Conservation (phyloP, 495 filamentous ascomycete species). For the Aspergillus hancockii region DNA sequence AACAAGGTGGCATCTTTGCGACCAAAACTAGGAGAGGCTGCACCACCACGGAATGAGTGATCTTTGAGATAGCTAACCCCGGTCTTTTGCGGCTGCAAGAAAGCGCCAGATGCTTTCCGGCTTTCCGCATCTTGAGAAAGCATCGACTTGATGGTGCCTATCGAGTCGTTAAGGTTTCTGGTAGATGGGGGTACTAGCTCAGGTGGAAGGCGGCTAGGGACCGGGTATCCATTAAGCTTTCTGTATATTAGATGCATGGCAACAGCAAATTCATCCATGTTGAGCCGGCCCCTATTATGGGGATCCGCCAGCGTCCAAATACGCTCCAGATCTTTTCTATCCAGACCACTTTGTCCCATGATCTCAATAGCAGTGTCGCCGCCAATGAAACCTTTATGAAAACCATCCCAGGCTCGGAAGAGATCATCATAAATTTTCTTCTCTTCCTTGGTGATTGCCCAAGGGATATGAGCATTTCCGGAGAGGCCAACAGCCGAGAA, state of each 20-base stretch:
- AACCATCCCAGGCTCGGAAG: slow-evolving; percentile 96
- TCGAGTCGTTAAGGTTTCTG: slow-evolving; percentile 87
- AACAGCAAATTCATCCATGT: slow-evolving; percentile 98
- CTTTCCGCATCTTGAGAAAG: slow-evolving; percentile 87
- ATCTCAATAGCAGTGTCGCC: slow-evolving; percentile 97
- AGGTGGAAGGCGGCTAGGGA: slow-evolving; percentile 86
- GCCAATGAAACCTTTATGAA: slow-evolving; percentile 88
- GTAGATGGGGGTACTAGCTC: slow-evolving; percentile 96
- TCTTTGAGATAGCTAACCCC: slow-evolving; percentile 96
- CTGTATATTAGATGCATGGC: slow-evolving; percentile 99
- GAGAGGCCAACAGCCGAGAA: slow-evolving; percentile 86
- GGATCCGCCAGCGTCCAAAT: slow-evolving; percentile 96
- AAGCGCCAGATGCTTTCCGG: slow-evolving; percentile 79
- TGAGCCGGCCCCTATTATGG: slow-evolving; percentile 86
- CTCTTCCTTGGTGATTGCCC: slow-evolving; percentile 98
- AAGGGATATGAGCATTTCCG: slow-evolving; percentile 93
- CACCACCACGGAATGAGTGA: slow-evolving; percentile 76
- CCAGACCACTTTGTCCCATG: slow-evolving; percentile 92
- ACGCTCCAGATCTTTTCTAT: slow-evolving; percentile 83
- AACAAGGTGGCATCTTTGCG: slow-evolving; percentile 96
- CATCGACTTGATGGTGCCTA: slow-evolving; percentile 89
- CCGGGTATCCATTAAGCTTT: slow-evolving; percentile 91
- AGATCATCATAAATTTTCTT: slow-evolving; percentile 96
- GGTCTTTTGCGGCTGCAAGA: slow-evolving; percentile 91
- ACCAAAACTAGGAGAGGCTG: slow-evolving; percentile 36